Base-by-base conservation (phyloP, 768 basidiomycete species). In the Psilocybe sp. region DNA sequence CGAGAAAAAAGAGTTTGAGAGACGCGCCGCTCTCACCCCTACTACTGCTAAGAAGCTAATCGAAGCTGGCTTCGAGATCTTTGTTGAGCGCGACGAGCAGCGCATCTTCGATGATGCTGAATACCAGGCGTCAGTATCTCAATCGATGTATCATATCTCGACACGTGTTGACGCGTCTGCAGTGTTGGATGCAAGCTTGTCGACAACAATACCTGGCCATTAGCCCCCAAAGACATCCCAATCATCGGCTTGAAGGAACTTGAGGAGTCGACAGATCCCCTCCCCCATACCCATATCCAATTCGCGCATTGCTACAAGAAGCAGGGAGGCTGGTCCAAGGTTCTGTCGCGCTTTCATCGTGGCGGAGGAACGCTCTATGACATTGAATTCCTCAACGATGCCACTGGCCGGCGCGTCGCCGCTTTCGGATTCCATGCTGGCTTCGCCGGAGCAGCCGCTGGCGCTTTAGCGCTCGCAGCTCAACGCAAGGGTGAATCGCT, bases 361-460 rank as follows among this genome's bases (percentile, higher is more conserved):
- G 97, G 95, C 12, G 76, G 78, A 16, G 96, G 94, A 28, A 86
- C 83, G 11, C 74, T 98, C 18, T 98, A 98, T 70, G 97, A 98
- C 66, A 76, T 98, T 47, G 97, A 99, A 70, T 99, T 98, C 72
- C 77, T 98, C 54, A 87, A 82, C 55, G 92, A 98, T 63, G 81
- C 75, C 2, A 73, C 60, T 35, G 92, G 95, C 12, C 80, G 96
- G 23, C 88, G 97, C 40, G 94, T 99, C 33, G 96, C 97, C 13
- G 97, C 97, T 0, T 99, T 99, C 62, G 97, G 97, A 6, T 99
- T 87, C 74, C 91, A 98, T 66, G 97, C 97, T 11, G 97, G 97
- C 4, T 99, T 98, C 60, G 94, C 96, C n/a, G 97, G 97, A 13
- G 92, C 94, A 9, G 96, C 94, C 5, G 93, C 90, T 0, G 87